phyloP scores from a whole-genome alignment of 106 monocot species.

The Xerophyta viscosa region DNA sequence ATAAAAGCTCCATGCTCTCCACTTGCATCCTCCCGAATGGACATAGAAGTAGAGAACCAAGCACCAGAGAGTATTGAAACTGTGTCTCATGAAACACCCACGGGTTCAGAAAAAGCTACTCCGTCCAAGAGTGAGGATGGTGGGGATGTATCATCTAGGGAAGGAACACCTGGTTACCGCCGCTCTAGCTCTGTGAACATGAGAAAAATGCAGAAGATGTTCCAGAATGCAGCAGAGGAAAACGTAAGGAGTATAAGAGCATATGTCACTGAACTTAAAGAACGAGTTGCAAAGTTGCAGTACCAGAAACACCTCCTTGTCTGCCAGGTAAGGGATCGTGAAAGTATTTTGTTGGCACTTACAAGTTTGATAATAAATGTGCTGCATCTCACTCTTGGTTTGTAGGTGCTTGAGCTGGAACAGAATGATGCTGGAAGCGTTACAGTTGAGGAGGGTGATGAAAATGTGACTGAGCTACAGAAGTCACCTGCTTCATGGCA shows the following conservation, averaged over 20 bases:
- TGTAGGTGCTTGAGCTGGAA: constrained; percentile 85
- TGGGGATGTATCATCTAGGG: constrained; percentile 59
- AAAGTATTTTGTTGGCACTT: neutral
- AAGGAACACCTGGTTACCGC: constrained; percentile 60
- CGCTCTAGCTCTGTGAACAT: constrained; percentile 91
- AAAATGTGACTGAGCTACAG: constrained; percentile 23
- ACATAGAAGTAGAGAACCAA: constrained; percentile 57
- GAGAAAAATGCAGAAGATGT: constrained; percentile 96
- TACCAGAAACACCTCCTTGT: constrained; percentile 97
- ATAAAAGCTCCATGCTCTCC: constrained; percentile 89
- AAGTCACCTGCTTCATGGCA: constrained; percentile 52
- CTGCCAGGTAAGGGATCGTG: constrained; percentile 51
- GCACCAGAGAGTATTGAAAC: constrained; percentile 32
- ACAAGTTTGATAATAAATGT: neutral
- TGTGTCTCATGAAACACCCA: constrained; percentile 11
- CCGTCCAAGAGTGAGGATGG: constrained; percentile 63
- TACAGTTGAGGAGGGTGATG: constrained; percentile 25
- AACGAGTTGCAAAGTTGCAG: constrained; percentile 89
- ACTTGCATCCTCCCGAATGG: constrained; percentile 45
- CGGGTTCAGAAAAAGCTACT: constrained; percentile 43
- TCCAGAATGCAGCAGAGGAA: constrained; percentile 91
- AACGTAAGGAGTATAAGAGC: constrained; percentile 82
- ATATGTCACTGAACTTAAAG: constrained; percentile 92
- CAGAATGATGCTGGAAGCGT: constrained; percentile 48
- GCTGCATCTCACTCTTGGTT: neutral